Percentiles rank a stretch among this genome's conserved stretches.
Evolutionary conservation across 1,284 basidiomycete genomes (phyloP).

Genomic region (Calocybe gambosa): DNA sequence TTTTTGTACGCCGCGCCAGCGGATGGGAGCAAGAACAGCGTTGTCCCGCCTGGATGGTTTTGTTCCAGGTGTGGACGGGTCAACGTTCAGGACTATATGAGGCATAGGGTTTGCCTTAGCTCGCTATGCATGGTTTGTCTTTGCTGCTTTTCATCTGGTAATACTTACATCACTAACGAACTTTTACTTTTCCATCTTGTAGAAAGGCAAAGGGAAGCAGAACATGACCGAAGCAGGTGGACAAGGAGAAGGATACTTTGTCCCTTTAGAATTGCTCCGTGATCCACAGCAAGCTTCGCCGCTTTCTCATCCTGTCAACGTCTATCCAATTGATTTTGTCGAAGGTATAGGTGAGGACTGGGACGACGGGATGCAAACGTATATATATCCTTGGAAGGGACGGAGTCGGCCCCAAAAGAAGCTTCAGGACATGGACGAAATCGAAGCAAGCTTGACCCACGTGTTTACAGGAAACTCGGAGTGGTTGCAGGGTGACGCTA

Average conservation of each 20-base stretch:
- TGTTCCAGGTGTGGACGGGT: conserved; percentile 35
- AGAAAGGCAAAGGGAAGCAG: not conserved
- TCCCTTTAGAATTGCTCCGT: conserved; percentile 22
- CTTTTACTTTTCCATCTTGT: not conserved
- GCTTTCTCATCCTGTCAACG: conserved; percentile 27
- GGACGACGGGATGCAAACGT: conserved; percentile 31
- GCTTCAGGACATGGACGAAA: not conserved
- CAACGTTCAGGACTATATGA: conserved; percentile 32
- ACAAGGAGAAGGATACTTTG: conserved; percentile 5
- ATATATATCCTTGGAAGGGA: conserved; percentile 22
- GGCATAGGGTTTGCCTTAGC: not conserved
- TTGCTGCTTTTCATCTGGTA: no score
- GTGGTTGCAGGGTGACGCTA: conserved; percentile 28
- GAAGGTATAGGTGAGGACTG: conserved; percentile 20
- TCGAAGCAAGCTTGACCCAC: conserved; percentile 25
- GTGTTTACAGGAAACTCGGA: conserved; percentile 36
- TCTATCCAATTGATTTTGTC: conserved; percentile 18
- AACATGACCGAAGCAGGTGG: not conserved
- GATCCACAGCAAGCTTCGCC: conserved; percentile 29
- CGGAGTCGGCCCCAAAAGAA: not conserved
- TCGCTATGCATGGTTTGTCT: not conserved
- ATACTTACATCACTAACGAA: no score
- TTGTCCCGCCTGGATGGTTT: conserved; percentile 34
- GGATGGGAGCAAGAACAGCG: conserved; percentile 21
- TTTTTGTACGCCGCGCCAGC: conserved; percentile 7